Evolutionary conservation across 352 stramenopile species (phyloP), one percentile per base, ranked within the genome.

Genomic region (Phytophthora nicotianae): DNA sequence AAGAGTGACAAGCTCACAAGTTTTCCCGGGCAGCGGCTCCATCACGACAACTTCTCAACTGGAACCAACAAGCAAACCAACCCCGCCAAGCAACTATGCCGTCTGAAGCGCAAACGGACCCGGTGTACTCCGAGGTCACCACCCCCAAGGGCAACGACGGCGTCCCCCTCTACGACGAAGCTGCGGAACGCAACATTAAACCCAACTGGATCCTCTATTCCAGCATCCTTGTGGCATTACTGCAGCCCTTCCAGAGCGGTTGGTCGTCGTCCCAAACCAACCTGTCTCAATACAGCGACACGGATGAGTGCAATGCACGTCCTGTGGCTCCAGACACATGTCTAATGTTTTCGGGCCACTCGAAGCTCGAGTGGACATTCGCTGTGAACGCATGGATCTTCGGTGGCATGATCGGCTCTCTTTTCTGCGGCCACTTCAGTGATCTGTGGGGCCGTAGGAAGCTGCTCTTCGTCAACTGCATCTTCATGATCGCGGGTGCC

Each of bases 221-320:
- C 10, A 81, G 71, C 49, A 52, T 77, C 5, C 45, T 70, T 9
- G 41, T 83, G 11, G 75, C 68, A 14, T 53, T 79, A 16, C 58
- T 84, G 45, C 64, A 83, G 37, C 62, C 72, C 11, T 74, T 83
- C 50, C 79, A 90, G 53, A 78, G 74, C 56, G 78, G 78, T 32
- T 90, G 76, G 79, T 70, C 71, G 27, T 67, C 79, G 26, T 80
- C 75, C 4, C 82, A 89, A 42, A 58, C 88, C 65, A 91, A 91
- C 68, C 67, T 86, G 24, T 82, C 70, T n/a, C 58, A 66, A 9
- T 89, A 85, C 64, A 72, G 85, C 53, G 61, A 85, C 64, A 69
- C 73, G 20, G 62, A 75, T 13, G 68, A 72, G 27, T 91, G 82
- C 58, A 69, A 73, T 37, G 70, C 70, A 1, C 70, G 64, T 16